Percentiles rank a stretch among this genome's conserved stretches.
Conservation (phyloP, 106 monocot genomes). For the Acorus calamus region DNA sequence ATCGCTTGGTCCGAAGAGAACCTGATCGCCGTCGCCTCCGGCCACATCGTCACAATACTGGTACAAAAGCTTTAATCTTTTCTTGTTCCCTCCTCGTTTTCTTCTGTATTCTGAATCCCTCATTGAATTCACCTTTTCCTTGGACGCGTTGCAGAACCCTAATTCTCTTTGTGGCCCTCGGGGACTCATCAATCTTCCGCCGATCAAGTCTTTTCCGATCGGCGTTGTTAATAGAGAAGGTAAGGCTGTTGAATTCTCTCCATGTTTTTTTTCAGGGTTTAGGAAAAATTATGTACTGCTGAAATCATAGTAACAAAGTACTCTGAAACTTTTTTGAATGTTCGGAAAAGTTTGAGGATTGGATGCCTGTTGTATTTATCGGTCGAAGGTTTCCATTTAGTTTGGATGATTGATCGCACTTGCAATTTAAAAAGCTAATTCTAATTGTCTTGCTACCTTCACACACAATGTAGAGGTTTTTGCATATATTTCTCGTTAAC, state of each 20-base stretch:
- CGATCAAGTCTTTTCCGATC: slow-evolving; percentile 41
- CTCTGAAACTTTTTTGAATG: too few relatives aligned
- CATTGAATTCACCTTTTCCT: not conserved
- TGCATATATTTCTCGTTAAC: too few relatives aligned
- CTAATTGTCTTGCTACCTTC: too few relatives aligned
- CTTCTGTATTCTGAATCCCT: too few relatives aligned
- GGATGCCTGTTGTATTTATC: too few relatives aligned
- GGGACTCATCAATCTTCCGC: slow-evolving; percentile 52
- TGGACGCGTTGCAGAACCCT: slow-evolving; percentile 50
- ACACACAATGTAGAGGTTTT: too few relatives aligned
- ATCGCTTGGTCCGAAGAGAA: slow-evolving; percentile 87
- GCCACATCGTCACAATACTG: slow-evolving; percentile 71
- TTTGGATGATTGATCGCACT: too few relatives aligned
- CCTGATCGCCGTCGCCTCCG: slow-evolving; percentile 72
- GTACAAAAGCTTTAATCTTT: slow-evolving; percentile 18
- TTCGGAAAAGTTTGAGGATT: too few relatives aligned
- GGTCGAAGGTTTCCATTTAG: too few relatives aligned
- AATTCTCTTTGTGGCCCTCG: slow-evolving; percentile 41
- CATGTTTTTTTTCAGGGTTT: not conserved
- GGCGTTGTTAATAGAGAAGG: slow-evolving; percentile 61
- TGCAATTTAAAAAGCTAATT: too few relatives aligned
- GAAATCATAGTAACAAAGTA: too few relatives aligned
- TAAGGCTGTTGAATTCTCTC: slow-evolving; percentile 6
- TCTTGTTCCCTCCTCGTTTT: not conserved
- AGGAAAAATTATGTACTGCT: too few relatives aligned